A percentile compares a stretch with the other conserved stretches of the same genome.
These are phyloP conservation scores for Collybia nuda DNA, from an alignment of 768 basidiomycete species.

Conservation along the genomic window DNA sequence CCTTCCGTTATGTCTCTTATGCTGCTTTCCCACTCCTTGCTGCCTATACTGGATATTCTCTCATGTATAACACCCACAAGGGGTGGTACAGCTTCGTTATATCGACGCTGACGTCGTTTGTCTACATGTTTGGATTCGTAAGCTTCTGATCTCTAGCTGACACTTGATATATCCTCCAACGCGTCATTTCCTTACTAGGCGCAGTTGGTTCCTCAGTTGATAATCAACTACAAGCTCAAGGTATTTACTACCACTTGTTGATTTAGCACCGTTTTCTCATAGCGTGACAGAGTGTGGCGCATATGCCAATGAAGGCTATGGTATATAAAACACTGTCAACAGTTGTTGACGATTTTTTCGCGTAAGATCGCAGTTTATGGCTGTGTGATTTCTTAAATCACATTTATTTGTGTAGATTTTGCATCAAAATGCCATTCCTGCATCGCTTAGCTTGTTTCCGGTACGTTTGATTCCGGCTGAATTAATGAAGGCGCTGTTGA, in stretches of 20 bases:
- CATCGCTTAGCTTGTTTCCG: conserved; percentile 89
- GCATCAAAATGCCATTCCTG: conserved; percentile 95
- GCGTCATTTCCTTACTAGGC: conserved; percentile 44
- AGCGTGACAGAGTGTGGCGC: conserved; percentile 76
- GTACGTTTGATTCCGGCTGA: conserved; percentile 26
- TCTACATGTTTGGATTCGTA: conserved; percentile 98
- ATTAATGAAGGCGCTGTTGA: conserved; percentile 16
- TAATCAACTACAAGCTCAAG: conserved; percentile 98
- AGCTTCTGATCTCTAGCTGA: conserved; percentile 32
- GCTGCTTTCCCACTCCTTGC: conserved; percentile 80
- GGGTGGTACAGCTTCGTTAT: conserved; percentile 98
- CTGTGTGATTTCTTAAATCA: conserved; percentile 10
- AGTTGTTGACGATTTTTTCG: conserved; percentile 90
- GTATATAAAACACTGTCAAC: conserved; percentile 91
- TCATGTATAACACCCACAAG: conserved; percentile 80
- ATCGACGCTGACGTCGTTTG: conserved; percentile 88
- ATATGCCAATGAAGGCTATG: conserved; percentile 99
- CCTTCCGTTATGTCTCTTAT: conserved; percentile 94
- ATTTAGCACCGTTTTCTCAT: conserved; percentile 2
- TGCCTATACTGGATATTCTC: conserved; percentile 77
- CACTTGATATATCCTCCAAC: neutral
- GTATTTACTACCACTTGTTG: conserved; percentile 39
- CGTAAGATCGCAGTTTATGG: conserved; percentile 46
- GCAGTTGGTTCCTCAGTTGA: conserved; percentile 83
- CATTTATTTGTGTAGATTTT: conserved; percentile 55